Percentiles rank a stretch among this genome's conserved stretches.
These are phyloP conservation scores for Apiospora marii DNA, from an alignment of 2,329 filamentous ascomycete genomes.

Conservation along the genomic window DNA sequence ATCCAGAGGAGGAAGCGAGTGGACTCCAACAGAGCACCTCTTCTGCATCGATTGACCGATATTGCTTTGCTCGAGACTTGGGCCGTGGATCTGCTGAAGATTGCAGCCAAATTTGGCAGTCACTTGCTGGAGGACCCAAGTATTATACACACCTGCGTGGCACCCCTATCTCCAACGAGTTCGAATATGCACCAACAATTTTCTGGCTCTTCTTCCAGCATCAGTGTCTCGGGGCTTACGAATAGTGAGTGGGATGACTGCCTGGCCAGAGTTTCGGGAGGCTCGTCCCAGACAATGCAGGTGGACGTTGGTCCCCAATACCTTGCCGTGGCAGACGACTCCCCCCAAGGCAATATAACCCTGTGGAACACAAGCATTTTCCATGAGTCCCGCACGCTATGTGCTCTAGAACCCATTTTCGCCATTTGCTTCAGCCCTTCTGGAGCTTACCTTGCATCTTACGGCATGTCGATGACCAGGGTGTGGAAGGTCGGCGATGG, in stretches of 20 bases:
- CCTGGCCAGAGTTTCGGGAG: slow-evolving; percentile 28
- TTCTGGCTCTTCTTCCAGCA: neutral
- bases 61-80: slow-evolving; percentile 29
- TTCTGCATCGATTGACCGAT: slow-evolving; percentile 21
- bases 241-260: slow-evolving; percentile 29
- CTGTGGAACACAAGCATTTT: neutral
- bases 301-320: slow-evolving; percentile 26
- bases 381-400: neutral
- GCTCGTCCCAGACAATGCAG: slow-evolving; percentile 24
- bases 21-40: slow-evolving; percentile 9
- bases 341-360: neutral
- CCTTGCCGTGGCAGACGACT: slow-evolving; percentile 26
- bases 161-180: slow-evolving; percentile 19
- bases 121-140: slow-evolving; percentile 23
- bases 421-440: neutral
- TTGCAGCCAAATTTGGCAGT: slow-evolving; percentile 28
- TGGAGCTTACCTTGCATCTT: neutral
- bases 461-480: neutral
- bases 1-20: slow-evolving; percentile 6
- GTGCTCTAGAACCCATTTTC: neutral
- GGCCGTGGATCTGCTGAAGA: slow-evolving; percentile 29
- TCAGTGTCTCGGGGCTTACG: neutral
- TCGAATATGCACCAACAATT: slow-evolving; percentile 21
- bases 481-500: slow-evolving; percentile 10
- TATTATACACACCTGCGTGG: slow-evolving; percentile 24